Evolutionary conservation across 169 alveolate species (phyloP), one percentile per base, ranked within the genome.

Genomic region (Plasmodium gonderi): DNA sequence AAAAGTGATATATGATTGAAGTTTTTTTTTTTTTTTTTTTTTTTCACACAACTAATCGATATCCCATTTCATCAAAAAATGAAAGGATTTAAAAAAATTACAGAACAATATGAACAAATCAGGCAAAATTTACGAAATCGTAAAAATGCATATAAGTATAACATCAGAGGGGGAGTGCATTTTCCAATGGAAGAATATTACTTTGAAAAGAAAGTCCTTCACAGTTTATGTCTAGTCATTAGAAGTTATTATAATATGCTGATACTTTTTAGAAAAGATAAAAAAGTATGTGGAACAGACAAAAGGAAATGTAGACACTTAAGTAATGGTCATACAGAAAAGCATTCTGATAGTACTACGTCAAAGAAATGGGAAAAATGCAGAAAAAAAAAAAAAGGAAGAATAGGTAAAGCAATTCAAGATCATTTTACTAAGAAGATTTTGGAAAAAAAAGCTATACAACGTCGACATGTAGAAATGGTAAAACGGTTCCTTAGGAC

Each of bases 191-290:
- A 6, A 12, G 38, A 45, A 20, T 8, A 17, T 8, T 82, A 82
- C 76, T 1, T 29, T 6, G 92, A 82, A 67, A 82, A 82, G 40
- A 44, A 51, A 17, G 42, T 69, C 64, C 29, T 82, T 44, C 51
- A 69, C 14, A 82, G 11, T 45, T 82, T 82, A 38, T 26, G 40
- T 72, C 17, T 17, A 26, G 42, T 82, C 23, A 82, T 82, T 11
- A 69, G 36, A 3, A 33, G 65, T n/a, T 82, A 82, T 38, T 69
- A 75, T n/a, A 31, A 26, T 82, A 7, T 82, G 64, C 67, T 69
- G 31, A 29, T n/a, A 4, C 26, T n/a, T 51, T 54, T n/a, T 75
- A 20, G 36, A 26, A 54, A 49, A 49, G 60, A n/a, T 12, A 36
- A 12, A 38, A 69, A 82, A 9, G 4, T 42, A 33, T 54, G 64